Percentiles rank a stretch among this genome's conserved stretches.
These are phyloP conservation scores for Starmerella floris DNA, from an alignment of 805 yeast genomes.

Conservation along the genomic window DNA sequence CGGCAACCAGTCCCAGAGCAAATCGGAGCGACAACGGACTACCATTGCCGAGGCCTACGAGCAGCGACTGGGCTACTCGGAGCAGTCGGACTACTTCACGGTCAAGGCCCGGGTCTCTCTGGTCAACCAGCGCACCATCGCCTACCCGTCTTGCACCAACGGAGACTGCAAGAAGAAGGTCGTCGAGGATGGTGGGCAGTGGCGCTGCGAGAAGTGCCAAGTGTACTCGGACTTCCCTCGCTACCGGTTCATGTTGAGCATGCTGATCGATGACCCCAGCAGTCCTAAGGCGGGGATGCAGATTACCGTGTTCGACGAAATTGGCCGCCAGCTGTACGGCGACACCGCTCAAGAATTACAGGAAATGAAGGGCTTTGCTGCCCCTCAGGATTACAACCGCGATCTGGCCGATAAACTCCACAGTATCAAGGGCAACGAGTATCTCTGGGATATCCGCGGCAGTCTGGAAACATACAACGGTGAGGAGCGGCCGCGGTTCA, in stretches of 20 bases:
- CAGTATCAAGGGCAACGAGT: conserved; percentile 52
- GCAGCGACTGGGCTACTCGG: conserved; percentile 30
- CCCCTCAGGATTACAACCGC: conserved; percentile 27
- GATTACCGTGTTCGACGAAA: conserved; percentile 77
- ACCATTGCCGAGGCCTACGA: conserved; percentile 2
- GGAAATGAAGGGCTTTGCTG: conserved; percentile 21
- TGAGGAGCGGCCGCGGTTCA: conserved; percentile 51
- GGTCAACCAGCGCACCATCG: conserved; percentile 60
- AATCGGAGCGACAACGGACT: conserved; percentile 36
- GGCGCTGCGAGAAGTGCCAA: conserved; percentile 93
- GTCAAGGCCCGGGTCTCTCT: conserved; percentile 62
- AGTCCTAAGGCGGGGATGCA: conserved; percentile 34
- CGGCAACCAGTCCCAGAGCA: conserved; percentile 49
- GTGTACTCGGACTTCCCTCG: conserved; percentile 52
- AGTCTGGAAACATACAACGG: conserved; percentile 77
- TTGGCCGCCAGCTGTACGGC: conserved; percentile 56
- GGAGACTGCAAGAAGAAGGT: conserved; percentile 77
- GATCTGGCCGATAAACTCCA: conserved; percentile 36
- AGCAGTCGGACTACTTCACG: conserved; percentile 65
- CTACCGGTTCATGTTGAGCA: conserved; percentile 67
- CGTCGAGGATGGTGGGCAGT: conserved; percentile 53
- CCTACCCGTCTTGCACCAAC: conserved; percentile 78
- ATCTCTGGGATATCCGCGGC: conserved; percentile 63
- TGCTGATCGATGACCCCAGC: conserved; percentile 73
- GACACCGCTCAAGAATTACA: conserved; percentile 48